phyloP scores from a whole-genome alignment of 31 red algal species.

The Odonthalia washingtoniensis region DNA sequence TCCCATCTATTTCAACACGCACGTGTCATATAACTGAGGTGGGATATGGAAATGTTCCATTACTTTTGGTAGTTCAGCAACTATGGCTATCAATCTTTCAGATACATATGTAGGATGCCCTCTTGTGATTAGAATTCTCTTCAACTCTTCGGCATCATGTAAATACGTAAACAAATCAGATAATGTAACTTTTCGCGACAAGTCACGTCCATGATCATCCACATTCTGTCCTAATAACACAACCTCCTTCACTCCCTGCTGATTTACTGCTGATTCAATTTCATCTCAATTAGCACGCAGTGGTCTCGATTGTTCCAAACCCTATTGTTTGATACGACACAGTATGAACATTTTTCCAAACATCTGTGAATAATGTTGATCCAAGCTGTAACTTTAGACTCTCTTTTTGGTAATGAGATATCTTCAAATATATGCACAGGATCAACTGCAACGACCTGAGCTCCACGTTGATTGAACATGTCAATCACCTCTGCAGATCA shows the following conservation, averaged over 20 bases:
- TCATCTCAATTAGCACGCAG: constrained; percentile 75
- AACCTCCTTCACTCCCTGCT: constrained; percentile 74
- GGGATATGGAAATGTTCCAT: constrained; percentile 89
- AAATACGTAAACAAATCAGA: constrained; percentile 77
- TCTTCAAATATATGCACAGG: constrained; percentile 88
- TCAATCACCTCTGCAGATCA: constrained; percentile 88
- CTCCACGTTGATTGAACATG: constrained; percentile 55
- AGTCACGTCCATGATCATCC: constrained; percentile 84
- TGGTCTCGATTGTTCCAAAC: constrained; percentile 81
- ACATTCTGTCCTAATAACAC: constrained; percentile 91
- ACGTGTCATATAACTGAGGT: constrained; percentile 73
- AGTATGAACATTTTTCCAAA: constrained; percentile 71
- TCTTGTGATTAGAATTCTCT: constrained; percentile 84
- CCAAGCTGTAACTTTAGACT: constrained; percentile 76
- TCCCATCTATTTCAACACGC: constrained; percentile 80
- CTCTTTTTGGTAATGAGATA: constrained; percentile 65
- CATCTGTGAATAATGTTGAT: constrained; percentile 91
- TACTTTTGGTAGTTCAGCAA: constrained; percentile 78
- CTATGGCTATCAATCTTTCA: constrained; percentile 68
- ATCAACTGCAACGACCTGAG: constrained; percentile 84
- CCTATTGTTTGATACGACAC: constrained; percentile 80
- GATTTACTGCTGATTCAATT: constrained; percentile 55
- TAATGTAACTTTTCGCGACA: constrained; percentile 66
- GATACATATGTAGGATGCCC: constrained; percentile 89
- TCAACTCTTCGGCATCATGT: constrained; percentile 75